phyloP scores from a whole-genome alignment of 108 stramenopile species.

The Parietichytrium sp. region DNA sequence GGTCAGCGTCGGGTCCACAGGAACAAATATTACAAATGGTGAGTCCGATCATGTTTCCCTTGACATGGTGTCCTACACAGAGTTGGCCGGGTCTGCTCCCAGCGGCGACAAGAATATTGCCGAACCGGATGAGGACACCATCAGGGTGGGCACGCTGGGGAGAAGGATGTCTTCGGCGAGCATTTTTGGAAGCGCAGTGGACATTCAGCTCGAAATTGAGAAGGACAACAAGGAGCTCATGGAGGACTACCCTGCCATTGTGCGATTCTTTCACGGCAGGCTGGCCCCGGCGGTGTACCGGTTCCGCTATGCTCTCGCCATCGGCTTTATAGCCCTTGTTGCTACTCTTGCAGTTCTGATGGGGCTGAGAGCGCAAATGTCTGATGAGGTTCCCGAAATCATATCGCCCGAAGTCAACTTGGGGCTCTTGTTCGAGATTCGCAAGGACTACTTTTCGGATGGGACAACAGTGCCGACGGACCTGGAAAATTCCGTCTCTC shows the following conservation, averaged over 20 bases:
- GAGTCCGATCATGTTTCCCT: too few relatives aligned
- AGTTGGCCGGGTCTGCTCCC: too few relatives aligned
- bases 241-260: background rate
- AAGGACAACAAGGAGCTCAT: background rate
- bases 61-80: too few relatives aligned
- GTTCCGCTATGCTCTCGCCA: background rate
- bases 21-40: too few relatives aligned
- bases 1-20: too few relatives aligned
- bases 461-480: background rate
- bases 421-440: background rate
- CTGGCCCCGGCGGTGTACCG: background rate
- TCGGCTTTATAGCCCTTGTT: background rate
- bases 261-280: background rate
- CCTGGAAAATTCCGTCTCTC: background rate
- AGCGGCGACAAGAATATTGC: too few relatives aligned
- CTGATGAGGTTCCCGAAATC: slow-evolving; percentile 3
- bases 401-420: background rate
- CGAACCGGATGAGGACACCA: too few relatives aligned
- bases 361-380: background rate
- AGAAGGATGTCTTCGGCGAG: too few relatives aligned
- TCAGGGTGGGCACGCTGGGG: too few relatives aligned
- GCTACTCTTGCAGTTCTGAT: background rate
- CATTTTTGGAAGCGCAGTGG: too few relatives aligned
- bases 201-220: too few relatives aligned
- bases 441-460: slow-evolving; percentile 25